Conservation (phyloP, 148 eudicot genomes). For the Beta vulgaris region DNA sequence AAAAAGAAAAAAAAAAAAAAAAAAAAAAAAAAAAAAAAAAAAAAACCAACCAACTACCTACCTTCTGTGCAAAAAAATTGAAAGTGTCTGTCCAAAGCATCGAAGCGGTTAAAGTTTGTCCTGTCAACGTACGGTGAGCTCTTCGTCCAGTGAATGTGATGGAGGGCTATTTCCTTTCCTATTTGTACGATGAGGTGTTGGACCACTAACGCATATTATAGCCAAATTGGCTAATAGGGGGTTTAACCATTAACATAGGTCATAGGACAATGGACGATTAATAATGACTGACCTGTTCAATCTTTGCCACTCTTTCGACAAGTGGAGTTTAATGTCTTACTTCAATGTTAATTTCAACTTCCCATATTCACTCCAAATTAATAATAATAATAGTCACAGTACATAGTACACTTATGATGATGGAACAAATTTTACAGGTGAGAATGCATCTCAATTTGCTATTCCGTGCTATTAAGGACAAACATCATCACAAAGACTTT, state of each 20-base stretch:
- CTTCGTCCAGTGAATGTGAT: not conserved
- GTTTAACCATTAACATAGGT: too few relatives aligned
- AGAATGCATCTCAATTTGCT: not conserved
- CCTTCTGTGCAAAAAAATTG: too few relatives aligned
- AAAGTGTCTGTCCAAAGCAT: conserved; percentile 1
- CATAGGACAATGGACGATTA: too few relatives aligned
- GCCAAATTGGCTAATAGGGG: too few relatives aligned
- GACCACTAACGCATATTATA: not conserved
- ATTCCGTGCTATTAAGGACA: not conserved
- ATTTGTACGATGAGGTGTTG: not conserved
- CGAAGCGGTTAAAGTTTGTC: conserved; percentile 6
- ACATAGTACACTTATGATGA: not conserved
- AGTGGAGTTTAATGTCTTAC: not conserved
- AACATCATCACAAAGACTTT: conserved; percentile 3
- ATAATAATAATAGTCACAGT: not conserved
- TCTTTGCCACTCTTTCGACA: conserved; percentile 5
- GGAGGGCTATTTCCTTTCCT: too few relatives aligned
- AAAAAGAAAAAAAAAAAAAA: too few relatives aligned
- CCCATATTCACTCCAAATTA: not conserved
- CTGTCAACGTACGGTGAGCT: conserved; percentile 7
- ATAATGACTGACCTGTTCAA: not conserved
- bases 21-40: too few relatives aligned
- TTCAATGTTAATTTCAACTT: not conserved
- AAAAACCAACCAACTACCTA: conserved; percentile 4
- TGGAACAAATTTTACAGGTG: not conserved